Base-by-base conservation (phyloP, 2,329 filamentous ascomycete species). In the Sphaerulina vaccinii region DNA sequence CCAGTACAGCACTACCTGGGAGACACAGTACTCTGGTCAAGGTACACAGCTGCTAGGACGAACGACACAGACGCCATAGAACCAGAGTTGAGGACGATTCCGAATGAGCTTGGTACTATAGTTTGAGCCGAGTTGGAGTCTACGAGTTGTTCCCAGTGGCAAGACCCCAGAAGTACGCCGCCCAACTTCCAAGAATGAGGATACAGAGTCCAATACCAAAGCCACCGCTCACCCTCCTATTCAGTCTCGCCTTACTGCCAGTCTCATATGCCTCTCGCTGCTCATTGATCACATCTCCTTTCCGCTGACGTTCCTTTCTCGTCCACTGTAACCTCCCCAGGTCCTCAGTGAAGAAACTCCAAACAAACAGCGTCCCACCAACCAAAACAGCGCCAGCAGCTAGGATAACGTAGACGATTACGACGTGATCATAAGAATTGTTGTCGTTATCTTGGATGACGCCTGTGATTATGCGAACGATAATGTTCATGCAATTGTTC, bases 401-500 rank as follows among this genome's bases (percentile, higher is more conserved):
- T 1, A 83, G 72, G 19, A 78, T 70, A 0, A 81, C 75, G 42
- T 84, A 85, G 0, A 83, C 71, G 1, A 80, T 71, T 0, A 80
- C 74, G 0, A 82, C 81, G 1, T 74, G 73, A 41, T 77, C 68
- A 56, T 85, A 85, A 1, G 74, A 78, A 55, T 83, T 73, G 46
- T 80, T 61, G 45, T 83, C 79, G 3, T 70, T 70, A 49, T 85
- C 82, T 56, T 85, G 82, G 0, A 85, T 75, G 0, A 77, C 77
- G 1, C 81, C 81, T 0, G 79, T 77, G 16, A 83, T 69, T 37
- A 84, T 76, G 0, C 79, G 72, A 1, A 84, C 70, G 46, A 84
- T 79, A 52, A 84, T 82, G 52, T 73, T 82, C 79, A 83, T 83
- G 23, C 75, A 77, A 49, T 85, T 85, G 62, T 84, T 84, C 62